Evolutionary conservation across 306 rosid genomes (phyloP).

Genomic region (Bauhinia variegata): DNA sequence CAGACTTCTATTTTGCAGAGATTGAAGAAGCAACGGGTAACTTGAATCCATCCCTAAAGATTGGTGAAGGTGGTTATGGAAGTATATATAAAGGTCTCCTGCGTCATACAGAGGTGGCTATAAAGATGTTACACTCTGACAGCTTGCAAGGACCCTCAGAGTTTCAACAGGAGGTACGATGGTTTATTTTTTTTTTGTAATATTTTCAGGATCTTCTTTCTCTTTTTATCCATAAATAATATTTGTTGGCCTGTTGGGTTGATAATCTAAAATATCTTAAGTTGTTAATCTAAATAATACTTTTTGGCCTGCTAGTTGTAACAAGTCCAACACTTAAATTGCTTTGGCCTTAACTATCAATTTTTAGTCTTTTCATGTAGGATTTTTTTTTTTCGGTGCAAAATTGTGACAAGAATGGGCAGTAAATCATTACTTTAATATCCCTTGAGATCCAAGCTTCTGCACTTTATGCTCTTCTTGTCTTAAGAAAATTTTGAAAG

Average conservation of each 20-base stretch:
- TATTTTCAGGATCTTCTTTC: slow-evolving; percentile 13
- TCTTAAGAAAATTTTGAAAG: neutral
- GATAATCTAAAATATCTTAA: slow-evolving; percentile 8
- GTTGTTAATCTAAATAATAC: too few relatives aligned
- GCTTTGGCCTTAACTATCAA: slow-evolving; percentile 9
- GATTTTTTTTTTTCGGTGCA: neutral
- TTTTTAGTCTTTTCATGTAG: neutral
- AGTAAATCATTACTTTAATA: neutral
- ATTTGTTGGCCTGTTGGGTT: neutral
- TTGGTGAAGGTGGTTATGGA: slow-evolving; percentile 97
- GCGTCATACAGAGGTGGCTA: slow-evolving; percentile 81
- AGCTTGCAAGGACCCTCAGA: slow-evolving; percentile 76
- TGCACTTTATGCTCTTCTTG: neutral
- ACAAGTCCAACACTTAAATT: neutral
- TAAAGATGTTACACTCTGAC: slow-evolving; percentile 58
- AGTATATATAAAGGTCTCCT: slow-evolving; percentile 67
- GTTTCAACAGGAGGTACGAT: slow-evolving; percentile 83
- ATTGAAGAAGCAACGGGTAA: slow-evolving; percentile 67
- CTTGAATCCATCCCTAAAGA: slow-evolving; percentile 62
- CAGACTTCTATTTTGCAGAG: slow-evolving; percentile 68
- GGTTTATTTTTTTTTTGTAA: slow-evolving; percentile 18
- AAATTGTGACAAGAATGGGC: neutral
- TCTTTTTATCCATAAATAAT: neutral
- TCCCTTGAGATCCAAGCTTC: neutral
- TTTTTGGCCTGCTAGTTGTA: neutral